Percentiles rank a stretch among this genome's conserved stretches.
Evolutionary conservation across 139 green algal genomes (phyloP).

Genomic region (Micractinium sp.): DNA sequence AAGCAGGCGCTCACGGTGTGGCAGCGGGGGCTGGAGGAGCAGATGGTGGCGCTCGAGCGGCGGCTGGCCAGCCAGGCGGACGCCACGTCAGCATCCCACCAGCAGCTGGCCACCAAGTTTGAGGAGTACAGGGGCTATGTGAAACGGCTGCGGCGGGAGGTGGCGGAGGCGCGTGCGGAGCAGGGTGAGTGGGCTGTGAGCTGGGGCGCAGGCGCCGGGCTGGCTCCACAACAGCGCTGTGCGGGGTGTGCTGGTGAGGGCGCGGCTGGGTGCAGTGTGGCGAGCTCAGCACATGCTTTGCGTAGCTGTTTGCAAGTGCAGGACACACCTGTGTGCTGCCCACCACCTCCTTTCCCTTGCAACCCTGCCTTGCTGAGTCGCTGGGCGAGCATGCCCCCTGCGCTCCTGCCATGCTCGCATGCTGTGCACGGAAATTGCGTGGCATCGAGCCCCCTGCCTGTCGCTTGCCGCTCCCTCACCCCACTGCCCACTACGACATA

Average conservation of each 20-base stretch:
- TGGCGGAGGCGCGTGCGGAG: neutral
- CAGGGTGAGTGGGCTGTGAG: neutral
- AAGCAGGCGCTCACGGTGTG: slow-evolving; percentile 19
- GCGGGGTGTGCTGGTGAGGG: neutral
- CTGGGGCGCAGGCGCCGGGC: neutral
- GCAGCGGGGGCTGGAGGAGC: slow-evolving; percentile 25
- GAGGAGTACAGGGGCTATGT: slow-evolving; percentile 45
- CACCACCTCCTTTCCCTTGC: neutral
- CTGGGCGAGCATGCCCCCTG: too few species aligned
- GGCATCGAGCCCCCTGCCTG: too few species aligned
- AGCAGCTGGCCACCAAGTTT: slow-evolving; percentile 25
- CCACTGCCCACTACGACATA: neutral
- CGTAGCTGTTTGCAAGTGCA: neutral
- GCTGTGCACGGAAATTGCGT: neutral
- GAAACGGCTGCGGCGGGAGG: slow-evolving; percentile 34
- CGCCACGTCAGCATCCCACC: neutral
- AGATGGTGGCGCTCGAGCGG: slow-evolving; percentile 1
- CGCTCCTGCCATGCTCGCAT: neutral
- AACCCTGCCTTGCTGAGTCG: neutral
- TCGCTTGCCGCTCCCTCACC: neutral
- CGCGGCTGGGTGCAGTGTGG: too few species aligned
- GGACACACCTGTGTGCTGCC: neutral
- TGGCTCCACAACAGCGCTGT: neutral
- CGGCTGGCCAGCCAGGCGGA: slow-evolving; percentile 9
- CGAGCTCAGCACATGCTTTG: neutral